Conservation (phyloP, 768 basidiomycete genomes). For the Piloderma croceum region DNA sequence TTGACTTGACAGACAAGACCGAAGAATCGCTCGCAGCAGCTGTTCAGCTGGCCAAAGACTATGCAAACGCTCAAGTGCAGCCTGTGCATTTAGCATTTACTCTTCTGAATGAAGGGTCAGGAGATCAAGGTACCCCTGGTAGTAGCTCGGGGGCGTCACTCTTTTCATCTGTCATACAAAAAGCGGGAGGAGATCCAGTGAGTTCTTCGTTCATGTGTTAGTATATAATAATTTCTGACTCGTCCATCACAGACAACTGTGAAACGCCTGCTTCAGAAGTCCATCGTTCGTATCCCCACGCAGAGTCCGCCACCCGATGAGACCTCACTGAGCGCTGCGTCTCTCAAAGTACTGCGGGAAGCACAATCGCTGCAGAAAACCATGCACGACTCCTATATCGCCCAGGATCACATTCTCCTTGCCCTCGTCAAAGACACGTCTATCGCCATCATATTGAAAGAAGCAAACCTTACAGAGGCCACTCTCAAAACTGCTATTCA, state of each 20-base stretch:
- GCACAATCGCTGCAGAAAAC: conserved; percentile 75
- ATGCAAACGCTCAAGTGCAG: conserved; percentile 77
- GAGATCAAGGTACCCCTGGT: conserved; percentile 31
- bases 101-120: conserved; percentile 64
- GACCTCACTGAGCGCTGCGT: conserved; percentile 50
- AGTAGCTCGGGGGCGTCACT: conserved; percentile 43
- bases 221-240: background rate
- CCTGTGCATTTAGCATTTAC: conserved; percentile 81
- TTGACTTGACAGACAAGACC: conserved; percentile 86
- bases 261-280: conserved; percentile 65
- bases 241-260: conserved; percentile 29
- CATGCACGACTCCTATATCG: conserved; percentile 88
- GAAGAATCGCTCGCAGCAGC: conserved; percentile 64
- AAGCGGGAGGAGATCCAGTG: conserved; percentile 83
- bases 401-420: conserved; percentile 86
- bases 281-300: conserved; percentile 75
- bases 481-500: conserved; percentile 71
- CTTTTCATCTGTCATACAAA: conserved; percentile 71
- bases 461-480: conserved; percentile 65
- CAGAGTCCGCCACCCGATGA: conserved; percentile 87
- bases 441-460: conserved; percentile 67
- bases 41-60: conserved; percentile 77
- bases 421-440: conserved; percentile 74
- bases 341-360: conserved; percentile 62
- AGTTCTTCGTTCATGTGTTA: conserved; percentile 21